These are phyloP conservation scores for Aspergillus ibericus DNA, from an alignment of 2,329 filamentous ascomycete genomes.

Conservation along the genomic window DNA sequence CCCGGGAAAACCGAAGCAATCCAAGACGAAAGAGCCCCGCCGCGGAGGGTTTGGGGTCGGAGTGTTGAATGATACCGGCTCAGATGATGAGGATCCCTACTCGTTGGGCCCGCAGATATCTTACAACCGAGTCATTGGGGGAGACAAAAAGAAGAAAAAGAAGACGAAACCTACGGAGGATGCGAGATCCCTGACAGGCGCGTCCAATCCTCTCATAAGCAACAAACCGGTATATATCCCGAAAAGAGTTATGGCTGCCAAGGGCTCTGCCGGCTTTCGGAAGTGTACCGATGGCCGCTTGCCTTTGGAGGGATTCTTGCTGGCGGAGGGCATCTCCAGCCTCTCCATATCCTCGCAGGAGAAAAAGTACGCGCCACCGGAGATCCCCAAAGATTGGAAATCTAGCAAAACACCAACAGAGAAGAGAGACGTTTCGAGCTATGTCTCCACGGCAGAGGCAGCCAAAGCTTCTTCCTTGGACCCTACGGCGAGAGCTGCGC, in stretches of 20 bases:
- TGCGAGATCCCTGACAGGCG: slow-evolving; percentile 44
- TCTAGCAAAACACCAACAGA: slow-evolving; percentile 55
- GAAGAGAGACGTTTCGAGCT: slow-evolving; percentile 41
- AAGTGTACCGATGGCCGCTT: slow-evolving; percentile 82
- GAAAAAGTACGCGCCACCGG: slow-evolving; percentile 47
- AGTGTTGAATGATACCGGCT: slow-evolving; percentile 86
- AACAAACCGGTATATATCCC: slow-evolving; percentile 74
- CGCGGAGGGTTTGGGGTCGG: slow-evolving; percentile 81
- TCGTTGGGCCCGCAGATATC: slow-evolving; percentile 87
- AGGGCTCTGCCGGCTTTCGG: slow-evolving; percentile 52
- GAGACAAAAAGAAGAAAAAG: slow-evolving; percentile 76
- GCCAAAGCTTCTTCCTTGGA: slow-evolving; percentile 75
- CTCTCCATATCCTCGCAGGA: slow-evolving; percentile 48
- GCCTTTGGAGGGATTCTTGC: slow-evolving; percentile 76
- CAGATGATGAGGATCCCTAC: slow-evolving; percentile 93
- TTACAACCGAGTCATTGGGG: slow-evolving; percentile 78
- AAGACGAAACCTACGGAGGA: slow-evolving; percentile 45
- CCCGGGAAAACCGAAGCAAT: slow-evolving; percentile 37
- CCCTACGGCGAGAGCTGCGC: slow-evolving; percentile 71
- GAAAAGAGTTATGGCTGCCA: slow-evolving; percentile 56
- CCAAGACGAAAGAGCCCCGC: slow-evolving; percentile 55
- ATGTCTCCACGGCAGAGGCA: slow-evolving; percentile 71
- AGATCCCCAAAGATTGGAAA: slow-evolving; percentile 64
- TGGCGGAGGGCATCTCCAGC: slow-evolving; percentile 58
- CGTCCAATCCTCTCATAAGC: slow-evolving; percentile 64